Evolutionary conservation across 1,284 basidiomycete genomes (phyloP), one percentile per base, ranked within the genome.

Genomic region (Microbotryum scabiosae): DNA sequence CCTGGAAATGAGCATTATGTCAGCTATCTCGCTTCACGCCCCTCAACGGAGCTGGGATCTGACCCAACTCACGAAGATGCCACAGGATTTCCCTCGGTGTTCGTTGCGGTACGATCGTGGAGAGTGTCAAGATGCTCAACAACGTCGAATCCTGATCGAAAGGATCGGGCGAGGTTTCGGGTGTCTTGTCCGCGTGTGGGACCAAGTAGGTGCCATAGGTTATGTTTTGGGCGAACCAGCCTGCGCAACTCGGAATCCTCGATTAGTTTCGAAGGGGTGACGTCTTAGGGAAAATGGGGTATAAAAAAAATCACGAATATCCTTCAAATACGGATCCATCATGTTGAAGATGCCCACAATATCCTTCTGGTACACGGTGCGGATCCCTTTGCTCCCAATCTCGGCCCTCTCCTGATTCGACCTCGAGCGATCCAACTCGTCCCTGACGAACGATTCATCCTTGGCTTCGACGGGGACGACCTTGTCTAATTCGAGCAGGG

Each of bases 171-270:
- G 44, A 47, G 20, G 52, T 36, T 2, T 18, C 25, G 4, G 21
- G 41, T 12, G 52, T 21, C 26, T 23, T 16, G 44, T 53, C 46
- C 28, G 46, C 36, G 28, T 5, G 23, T 14, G 65, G 65, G 2
- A 63, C 62, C 10, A 67, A 56, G 32, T 63, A 65, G 8, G 55
- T 54, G 10, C 65, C 63, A 43, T 67, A 67, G n/a, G 65, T 67
- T 26, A 60, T 53, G 20, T 56, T n/a, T 7, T 62, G 49, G 1
- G 60, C 59, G 25, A 67, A 36, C 47, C 36, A 65, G 2, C 53
- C 61, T 66, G 30, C 3, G n/a, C 25, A 20, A 25, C 12, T 4
- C 6, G 26, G 14, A 25, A 47, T 32, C 21, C 3, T n/a, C 12
- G 16, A 43, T 12, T 23, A 7, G 23, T 8, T 32, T 5, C 7